Conservation (phyloP, 1,284 basidiomycete species). For the Cutaneotrichosporon cutaneum region DNA sequence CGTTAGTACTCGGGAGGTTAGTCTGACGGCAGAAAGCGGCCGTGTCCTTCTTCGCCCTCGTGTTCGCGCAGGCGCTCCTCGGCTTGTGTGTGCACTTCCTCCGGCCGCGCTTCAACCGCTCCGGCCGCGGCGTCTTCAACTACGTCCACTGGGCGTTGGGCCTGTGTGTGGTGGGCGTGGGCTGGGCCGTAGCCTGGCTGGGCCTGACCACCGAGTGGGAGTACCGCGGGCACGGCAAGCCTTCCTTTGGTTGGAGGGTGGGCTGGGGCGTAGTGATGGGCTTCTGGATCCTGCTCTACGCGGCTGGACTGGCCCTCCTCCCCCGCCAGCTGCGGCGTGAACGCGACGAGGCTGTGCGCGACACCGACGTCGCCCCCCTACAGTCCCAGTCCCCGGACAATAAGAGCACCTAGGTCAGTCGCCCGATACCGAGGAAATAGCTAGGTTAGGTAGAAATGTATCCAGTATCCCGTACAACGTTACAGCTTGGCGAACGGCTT, state of each 20-base stretch:
- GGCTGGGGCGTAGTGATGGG: slow-evolving; percentile 20
- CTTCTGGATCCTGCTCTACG: slow-evolving; percentile 18
- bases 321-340: slow-evolving; percentile 6
- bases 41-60: slow-evolving; percentile 59
- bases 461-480: neutral
- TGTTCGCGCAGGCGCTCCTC: slow-evolving; percentile 41
- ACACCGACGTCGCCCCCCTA: neutral
- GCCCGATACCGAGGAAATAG: too few relatives aligned
- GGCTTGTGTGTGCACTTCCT: neutral
- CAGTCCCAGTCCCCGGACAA: neutral
- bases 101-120: neutral
- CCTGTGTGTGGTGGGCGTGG: neutral
- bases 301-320: neutral
- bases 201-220: slow-evolving; percentile 10
- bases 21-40: slow-evolving; percentile 56
- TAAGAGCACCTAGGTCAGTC: neutral
- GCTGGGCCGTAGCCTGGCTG: slow-evolving; percentile 5
- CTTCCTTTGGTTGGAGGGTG: neutral
- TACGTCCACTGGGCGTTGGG: slow-evolving; percentile 8
- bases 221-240: slow-evolving; percentile 4
- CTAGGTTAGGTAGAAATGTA: neutral
- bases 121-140: slow-evolving; percentile 2
- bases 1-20: neutral
- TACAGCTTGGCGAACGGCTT: neutral
- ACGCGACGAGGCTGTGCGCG: neutral